Base-by-base conservation (phyloP, 2,329 filamentous ascomycete species). In the Fusarium xylarioides region DNA sequence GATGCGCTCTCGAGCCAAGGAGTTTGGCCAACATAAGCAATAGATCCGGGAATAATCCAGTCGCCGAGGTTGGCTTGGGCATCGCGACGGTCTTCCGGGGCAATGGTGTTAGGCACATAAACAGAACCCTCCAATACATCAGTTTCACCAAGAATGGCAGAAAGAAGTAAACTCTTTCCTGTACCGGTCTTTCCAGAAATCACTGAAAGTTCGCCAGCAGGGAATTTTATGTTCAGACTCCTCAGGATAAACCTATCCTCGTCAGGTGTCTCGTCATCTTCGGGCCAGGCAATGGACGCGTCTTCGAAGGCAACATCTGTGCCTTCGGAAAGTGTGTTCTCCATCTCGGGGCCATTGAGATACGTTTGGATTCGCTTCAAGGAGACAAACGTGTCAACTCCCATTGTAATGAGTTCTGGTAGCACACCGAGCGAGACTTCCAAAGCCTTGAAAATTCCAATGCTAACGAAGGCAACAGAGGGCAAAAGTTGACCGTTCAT, bases 1-100 rank as follows among this genome's bases (percentile, higher is more conserved):
- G 90, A 92, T 2, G 91, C 92, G 75, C 95, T 95, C 78, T 95
- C 93, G 54, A 96, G 93, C 93, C 93, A 96, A 0, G 93, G 93
- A 12, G 92, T 94, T 78, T 95, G 93, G 3, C 91, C 89, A 38
- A 95, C 92, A 74, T 91, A 95, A 0, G 93, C 93, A 53, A 95
- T 87, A 4, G 91, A 88, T 6, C 87, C 87, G 12, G 91, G 87
- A 21, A 94, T 86, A 49, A 92, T 90, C 93, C 93, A 95, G 73
- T 93, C 87, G 37, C 81, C 85, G 50, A 79, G 83, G 53, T 88
- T 91, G 5, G 92, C 92, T 69, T 90, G 88, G 58, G 82, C 79
- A 74, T 93, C 91, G 69, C 88, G 87, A 42, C 91, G 86, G 34
- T 92, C 86, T 9, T 83, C 77, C 0, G 88, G 81, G 1, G 84